These are phyloP conservation scores for Ottelia alismoides DNA, from an alignment of 106 monocot species.

Conservation along the genomic window DNA sequence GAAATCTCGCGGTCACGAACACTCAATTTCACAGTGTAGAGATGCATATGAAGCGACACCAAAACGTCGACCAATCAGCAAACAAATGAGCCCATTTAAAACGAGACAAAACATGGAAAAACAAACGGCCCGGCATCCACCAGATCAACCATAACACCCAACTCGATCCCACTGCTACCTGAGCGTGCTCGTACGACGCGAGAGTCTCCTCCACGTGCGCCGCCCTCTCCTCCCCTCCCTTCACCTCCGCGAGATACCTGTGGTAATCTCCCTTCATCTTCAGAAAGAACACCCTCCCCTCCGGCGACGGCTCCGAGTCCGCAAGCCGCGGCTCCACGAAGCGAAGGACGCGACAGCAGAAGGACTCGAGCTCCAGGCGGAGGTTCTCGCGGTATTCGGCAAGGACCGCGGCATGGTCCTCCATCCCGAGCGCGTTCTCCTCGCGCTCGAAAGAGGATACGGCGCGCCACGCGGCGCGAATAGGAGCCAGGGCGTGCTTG, in stretches of 20 bases:
- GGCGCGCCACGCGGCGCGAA: neutral
- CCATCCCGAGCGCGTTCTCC: neutral
- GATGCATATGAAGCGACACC: neutral
- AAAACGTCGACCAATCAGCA: neutral
- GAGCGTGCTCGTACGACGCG: neutral
- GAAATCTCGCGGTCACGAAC: too few species aligned
- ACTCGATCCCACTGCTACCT: neutral
- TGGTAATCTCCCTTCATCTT: neutral
- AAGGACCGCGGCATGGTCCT: neutral
- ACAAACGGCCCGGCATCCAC: neutral
- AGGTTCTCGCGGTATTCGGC: neutral
- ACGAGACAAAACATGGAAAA: neutral
- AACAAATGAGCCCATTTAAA: too few species aligned
- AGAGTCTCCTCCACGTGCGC: neutral
- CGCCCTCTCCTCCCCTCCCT: neutral
- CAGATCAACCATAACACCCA: neutral
- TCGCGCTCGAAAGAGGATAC: neutral
- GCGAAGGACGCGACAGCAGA: neutral
- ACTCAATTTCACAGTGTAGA: neutral
- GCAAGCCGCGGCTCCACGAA: neutral
- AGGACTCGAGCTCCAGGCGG: neutral
- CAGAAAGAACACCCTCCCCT: neutral
- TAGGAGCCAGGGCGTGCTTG: neutral
- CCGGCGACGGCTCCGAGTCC: neutral
- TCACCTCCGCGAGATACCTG: neutral